Evolutionary conservation across 139 green algal genomes (phyloP).

Genomic region (Gonium pectorale): DNA sequence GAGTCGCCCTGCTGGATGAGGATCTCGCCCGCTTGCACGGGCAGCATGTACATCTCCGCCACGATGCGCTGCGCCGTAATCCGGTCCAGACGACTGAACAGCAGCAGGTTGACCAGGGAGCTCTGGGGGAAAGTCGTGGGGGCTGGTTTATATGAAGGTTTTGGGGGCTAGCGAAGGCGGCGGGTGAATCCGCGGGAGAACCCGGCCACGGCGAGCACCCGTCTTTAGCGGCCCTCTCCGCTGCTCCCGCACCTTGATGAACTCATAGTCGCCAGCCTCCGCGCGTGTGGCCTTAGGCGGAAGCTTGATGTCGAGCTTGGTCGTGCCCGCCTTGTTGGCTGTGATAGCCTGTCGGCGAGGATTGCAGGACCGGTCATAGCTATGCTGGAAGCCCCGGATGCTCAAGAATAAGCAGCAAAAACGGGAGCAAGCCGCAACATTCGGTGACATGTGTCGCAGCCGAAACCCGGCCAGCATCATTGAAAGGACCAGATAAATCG

Average conservation of each 20-base stretch:
- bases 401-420: too few relatives aligned
- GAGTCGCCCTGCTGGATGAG: constrained; percentile 92
- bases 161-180: too few relatives aligned
- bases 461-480: too few relatives aligned
- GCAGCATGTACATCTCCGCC: constrained; percentile 59
- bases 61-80: constrained; percentile 71
- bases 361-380: too few relatives aligned
- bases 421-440: too few relatives aligned
- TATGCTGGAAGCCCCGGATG: too few relatives aligned
- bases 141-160: too few relatives aligned
- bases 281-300: constrained; percentile 37
- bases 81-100: constrained; percentile 84
- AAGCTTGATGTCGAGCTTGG: constrained; percentile 42
- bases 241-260: constrained; percentile 51
- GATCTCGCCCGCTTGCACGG: constrained; percentile 80
- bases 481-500: too few relatives aligned
- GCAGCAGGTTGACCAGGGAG: constrained; percentile 84
- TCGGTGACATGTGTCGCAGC: too few relatives aligned
- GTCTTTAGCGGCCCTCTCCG: not conserved
- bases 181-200: too few relatives aligned
- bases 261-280: constrained; percentile 43
- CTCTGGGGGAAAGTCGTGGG: too few relatives aligned
- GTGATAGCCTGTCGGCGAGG: constrained; percentile 46
- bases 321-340: constrained; percentile 11
- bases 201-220: not conserved